A percentile compares a stretch with the other conserved stretches of the same genome.
Evolutionary conservation across 257 asterid species (phyloP).

Genomic region (Gentiana macrophylla): DNA sequence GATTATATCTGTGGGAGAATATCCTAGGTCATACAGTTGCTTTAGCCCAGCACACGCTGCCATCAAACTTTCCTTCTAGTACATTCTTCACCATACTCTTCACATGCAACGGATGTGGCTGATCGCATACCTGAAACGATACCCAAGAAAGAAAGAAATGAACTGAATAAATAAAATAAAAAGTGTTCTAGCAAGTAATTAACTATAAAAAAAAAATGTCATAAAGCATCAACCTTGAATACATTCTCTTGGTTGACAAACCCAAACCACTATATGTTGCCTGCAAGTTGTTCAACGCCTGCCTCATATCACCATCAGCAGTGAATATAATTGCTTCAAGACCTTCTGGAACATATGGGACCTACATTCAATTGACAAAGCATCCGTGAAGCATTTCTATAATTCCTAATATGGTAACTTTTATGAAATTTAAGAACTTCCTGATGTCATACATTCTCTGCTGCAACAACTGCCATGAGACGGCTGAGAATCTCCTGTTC

Average conservation of each 20-base stretch:
- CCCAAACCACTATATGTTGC: constrained; percentile 91
- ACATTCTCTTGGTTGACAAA: constrained; percentile 95
- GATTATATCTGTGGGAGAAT: constrained; percentile 95
- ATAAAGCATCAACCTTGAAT: constrained; percentile 59
- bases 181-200: neutral
- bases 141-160: constrained; percentile 1
- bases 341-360: constrained; percentile 91
- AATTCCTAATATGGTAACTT: neutral
- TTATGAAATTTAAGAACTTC: neutral
- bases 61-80: constrained; percentile 82
- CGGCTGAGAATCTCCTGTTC: constrained; percentile 98
- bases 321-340: constrained; percentile 96
- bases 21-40: constrained; percentile 89
- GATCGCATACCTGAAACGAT: constrained; percentile 73
- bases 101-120: constrained; percentile 95
- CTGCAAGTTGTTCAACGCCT: constrained; percentile 92
- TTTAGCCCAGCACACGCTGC: constrained; percentile 80
- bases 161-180: neutral
- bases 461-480: constrained; percentile 78
- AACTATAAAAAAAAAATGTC: neutral
- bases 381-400: neutral
- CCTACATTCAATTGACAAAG: constrained; percentile 28
- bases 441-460: constrained; percentile 56
- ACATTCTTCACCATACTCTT: constrained; percentile 80
- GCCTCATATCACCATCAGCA: constrained; percentile 99